Base-by-base conservation (phyloP, 2,329 filamentous ascomycete species). In the Apiospora arundinis region DNA sequence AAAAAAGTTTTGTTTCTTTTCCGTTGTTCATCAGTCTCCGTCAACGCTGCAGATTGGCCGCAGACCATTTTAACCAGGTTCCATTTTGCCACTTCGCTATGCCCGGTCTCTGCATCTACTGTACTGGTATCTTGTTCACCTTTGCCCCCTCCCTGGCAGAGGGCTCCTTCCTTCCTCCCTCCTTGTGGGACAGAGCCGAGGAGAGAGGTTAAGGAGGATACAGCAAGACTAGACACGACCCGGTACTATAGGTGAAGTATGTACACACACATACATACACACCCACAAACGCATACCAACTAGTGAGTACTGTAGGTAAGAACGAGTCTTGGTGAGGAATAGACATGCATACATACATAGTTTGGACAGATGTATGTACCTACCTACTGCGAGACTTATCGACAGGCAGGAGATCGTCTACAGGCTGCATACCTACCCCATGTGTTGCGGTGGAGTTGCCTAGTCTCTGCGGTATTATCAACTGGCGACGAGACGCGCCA, bases 401-500 rank as follows among this genome's bases (percentile, higher is more conserved):
- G 83, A 81, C 32, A 56, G 83, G 81, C 32, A 69, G 84, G 85
- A 86, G 84, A 84, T 84, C 82, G 80, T 81, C 80, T 81, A 79
- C 79, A 79, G 78, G 81, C 67, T 69, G 67, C 67, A 83, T 85
- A 84, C 84, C 83, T 83, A 81, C 80, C 82, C 81, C 82, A 84
- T 85, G 83, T 87, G 84, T 84, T 82, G 83, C 82, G 82, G 89
- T 91, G 89, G 89, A 89, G 87, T 86, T 87, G 85, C 83, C 84
- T 89, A 89, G 87, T 87, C 87, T 85, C 87, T 85, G 85, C 84
- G 83, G 84, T 88, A 86, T 86, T 86, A 90, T 91, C 88, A 91
- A 95, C 92, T 95, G 93, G 93, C 89, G 89, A 90, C 87, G 88
- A 92, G 87, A 87, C 86, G 91, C 92, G 94, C 94, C 94, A 97